Evolutionary conservation across 2,329 filamentous ascomycete species (phyloP).

Genomic region (Nothophoma quercina): DNA sequence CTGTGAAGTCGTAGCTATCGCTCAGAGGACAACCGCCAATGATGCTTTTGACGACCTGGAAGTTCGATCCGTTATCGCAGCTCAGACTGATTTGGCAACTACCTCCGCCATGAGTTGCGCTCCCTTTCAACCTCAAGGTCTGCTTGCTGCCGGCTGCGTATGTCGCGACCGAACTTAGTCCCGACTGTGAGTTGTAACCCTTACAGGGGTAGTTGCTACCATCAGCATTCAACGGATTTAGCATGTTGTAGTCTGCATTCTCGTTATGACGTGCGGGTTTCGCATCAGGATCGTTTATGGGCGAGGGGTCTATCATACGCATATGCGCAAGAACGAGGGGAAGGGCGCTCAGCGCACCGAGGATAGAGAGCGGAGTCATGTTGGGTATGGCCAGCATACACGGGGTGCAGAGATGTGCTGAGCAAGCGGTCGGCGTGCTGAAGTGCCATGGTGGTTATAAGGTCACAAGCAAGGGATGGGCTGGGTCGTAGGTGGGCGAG

Average conservation of each 20-base stretch:
- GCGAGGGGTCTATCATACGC: constrained; percentile 64
- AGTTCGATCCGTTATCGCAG: constrained; percentile 74
- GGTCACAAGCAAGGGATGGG: constrained; percentile 30
- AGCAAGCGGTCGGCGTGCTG: background rate
- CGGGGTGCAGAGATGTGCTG: constrained; percentile 12
- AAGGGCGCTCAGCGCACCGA: constrained; percentile 34
- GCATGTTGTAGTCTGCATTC: constrained; percentile 72
- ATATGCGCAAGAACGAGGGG: constrained; percentile 54
- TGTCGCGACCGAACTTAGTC: constrained; percentile 64
- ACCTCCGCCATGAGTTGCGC: constrained; percentile 69
- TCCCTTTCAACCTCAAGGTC: constrained; percentile 70
- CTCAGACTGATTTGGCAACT: constrained; percentile 80
- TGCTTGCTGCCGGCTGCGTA: constrained; percentile 70
- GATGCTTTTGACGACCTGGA: constrained; percentile 72
- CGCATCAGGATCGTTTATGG: constrained; percentile 59
- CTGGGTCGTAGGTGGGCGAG: constrained; percentile 14
- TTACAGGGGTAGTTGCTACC: constrained; percentile 81
- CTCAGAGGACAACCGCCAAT: constrained; percentile 64
- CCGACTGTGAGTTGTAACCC: constrained; percentile 64
- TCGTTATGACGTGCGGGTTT: constrained; percentile 53
- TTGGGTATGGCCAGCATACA: constrained; percentile 25
- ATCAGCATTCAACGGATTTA: constrained; percentile 66
- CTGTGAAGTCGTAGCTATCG: constrained; percentile 66
- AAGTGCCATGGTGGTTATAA: constrained; percentile 17
- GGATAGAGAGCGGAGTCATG: constrained; percentile 33